These are phyloP conservation scores for Monilinia aucupariae DNA, from an alignment of 2,329 filamentous ascomycete species.

Conservation along the genomic window DNA sequence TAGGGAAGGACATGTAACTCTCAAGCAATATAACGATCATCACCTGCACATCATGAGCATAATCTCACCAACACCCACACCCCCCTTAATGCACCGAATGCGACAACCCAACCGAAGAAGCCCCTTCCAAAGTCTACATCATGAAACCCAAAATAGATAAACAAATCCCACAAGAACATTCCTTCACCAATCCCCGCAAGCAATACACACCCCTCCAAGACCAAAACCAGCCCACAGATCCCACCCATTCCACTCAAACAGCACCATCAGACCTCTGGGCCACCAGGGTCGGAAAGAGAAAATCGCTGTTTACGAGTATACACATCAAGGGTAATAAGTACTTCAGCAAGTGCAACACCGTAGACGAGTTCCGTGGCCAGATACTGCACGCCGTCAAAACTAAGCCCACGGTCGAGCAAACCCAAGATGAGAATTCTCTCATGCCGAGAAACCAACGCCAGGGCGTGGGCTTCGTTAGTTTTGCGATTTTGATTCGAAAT, in stretches of 20 bases:
- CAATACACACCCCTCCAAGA: constrained; percentile 9
- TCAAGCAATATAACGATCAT: background rate
- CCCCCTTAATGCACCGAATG: background rate
- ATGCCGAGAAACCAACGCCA: background rate
- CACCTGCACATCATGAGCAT: background rate
- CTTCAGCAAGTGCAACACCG: background rate
- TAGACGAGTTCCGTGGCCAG: background rate
- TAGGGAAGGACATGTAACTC: background rate
- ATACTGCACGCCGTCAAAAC: background rate
- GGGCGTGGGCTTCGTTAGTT: background rate
- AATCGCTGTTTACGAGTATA: background rate
- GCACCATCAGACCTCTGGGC: background rate
- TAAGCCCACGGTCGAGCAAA: background rate
- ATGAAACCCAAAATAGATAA: constrained; percentile 1
- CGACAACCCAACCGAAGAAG: constrained; percentile 2
- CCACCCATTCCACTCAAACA: background rate
- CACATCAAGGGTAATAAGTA: background rate
- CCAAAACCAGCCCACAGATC: background rate
- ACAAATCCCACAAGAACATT: background rate
- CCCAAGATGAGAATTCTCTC: background rate
- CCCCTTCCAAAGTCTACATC: background rate
- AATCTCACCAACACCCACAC: background rate
- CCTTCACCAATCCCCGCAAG: background rate
- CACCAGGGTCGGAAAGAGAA: constrained; percentile 3
- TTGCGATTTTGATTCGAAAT: background rate